Percentiles rank a stretch among this genome's conserved stretches.
phyloP scores from a whole-genome alignment of 192 early-diverging fungal species.

The Podila minutissima region DNA sequence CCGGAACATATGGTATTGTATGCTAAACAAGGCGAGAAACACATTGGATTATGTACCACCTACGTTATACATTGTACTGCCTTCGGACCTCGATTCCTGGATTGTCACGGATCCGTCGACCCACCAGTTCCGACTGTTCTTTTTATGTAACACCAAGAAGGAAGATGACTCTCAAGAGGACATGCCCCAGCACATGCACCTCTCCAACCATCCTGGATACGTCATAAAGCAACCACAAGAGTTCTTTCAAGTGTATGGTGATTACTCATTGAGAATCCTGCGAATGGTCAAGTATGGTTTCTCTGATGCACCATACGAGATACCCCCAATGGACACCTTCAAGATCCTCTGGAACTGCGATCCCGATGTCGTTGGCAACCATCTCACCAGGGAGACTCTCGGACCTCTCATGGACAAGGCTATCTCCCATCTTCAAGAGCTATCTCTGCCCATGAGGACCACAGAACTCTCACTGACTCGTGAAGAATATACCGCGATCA shows the following conservation, averaged over 20 bases:
- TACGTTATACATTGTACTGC: neutral
- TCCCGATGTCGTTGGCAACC: neutral
- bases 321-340: neutral
- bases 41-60: too few species aligned
- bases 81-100: neutral
- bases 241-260: neutral
- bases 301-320: too few species aligned
- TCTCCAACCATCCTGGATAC: neutral
- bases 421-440: too few species aligned
- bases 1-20: too few species aligned
- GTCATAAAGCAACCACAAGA: neutral
- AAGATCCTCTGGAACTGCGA: neutral
- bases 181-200: neutral
- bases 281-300: neutral
- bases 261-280: neutral
- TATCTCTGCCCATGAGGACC: neutral
- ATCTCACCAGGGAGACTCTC: neutral
- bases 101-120: neutral
- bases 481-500: neutral
- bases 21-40: too few species aligned
- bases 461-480: neutral
- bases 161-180: neutral
- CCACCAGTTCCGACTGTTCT: too few species aligned
- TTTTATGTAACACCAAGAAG: too few species aligned
- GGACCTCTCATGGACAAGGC: neutral